Conservation (phyloP, 805 yeast genomes). For the Suhomyces vadensis region DNA sequence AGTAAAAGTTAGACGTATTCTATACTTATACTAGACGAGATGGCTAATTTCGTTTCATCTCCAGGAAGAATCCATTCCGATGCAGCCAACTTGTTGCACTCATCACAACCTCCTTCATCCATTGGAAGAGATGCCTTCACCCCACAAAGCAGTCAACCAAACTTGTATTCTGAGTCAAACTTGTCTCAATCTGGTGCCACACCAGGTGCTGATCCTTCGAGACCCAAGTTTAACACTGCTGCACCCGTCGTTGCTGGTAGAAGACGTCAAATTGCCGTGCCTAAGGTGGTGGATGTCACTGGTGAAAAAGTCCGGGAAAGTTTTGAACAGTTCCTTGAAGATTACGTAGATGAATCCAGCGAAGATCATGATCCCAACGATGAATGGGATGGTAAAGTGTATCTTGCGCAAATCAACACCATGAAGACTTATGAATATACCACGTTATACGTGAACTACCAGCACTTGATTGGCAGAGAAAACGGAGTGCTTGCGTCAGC, state of each 20-base stretch:
- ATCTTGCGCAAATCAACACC: conserved; percentile 76
- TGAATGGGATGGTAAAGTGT: conserved; percentile 56
- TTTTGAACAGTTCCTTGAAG: conserved; percentile 80
- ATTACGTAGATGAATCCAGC: conserved; percentile 48
- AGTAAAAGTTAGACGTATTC: background rate
- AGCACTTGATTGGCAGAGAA: conserved; percentile 71
- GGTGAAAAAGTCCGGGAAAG: conserved; percentile 93
- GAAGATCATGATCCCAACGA: conserved; percentile 30
- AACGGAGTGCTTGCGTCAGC: conserved; percentile 90
- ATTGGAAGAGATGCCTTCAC: conserved; percentile 39
- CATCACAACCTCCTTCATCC: conserved; percentile 46
- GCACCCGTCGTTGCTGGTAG: conserved; percentile 35
- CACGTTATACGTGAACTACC: conserved; percentile 83
- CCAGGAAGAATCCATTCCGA: conserved; percentile 47
- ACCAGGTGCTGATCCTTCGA: conserved; percentile 4
- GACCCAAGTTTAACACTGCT: conserved; percentile 4
- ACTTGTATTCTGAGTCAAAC: conserved; percentile 28
- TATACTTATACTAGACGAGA: conserved; percentile 15
- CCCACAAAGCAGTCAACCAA: conserved; percentile 29
- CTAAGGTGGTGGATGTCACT: conserved; percentile 85
- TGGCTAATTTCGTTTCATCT: conserved; percentile 47
- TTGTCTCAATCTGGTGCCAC: conserved; percentile 16
- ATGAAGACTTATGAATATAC: conserved; percentile 74
- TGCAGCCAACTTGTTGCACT: conserved; percentile 40
- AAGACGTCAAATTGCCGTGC: conserved; percentile 66